These are phyloP conservation scores for Ceratobasidium sp. DNA, from an alignment of 1,284 basidiomycete genomes.

Conservation along the genomic window DNA sequence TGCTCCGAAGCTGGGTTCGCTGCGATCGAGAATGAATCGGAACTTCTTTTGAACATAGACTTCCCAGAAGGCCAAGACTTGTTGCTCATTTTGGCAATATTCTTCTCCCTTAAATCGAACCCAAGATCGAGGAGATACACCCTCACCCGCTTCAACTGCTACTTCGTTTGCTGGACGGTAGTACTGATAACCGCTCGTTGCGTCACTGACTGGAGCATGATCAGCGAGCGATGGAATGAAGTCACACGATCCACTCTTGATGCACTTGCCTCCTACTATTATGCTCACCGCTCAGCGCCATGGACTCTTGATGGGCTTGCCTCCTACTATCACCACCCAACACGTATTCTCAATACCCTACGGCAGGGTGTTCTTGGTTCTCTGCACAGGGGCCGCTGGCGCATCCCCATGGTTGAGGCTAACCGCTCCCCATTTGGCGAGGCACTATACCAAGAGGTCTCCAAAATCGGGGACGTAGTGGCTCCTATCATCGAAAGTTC, in stretches of 20 bases:
- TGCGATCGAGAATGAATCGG: background rate
- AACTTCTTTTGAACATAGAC: slow-evolving; percentile 1
- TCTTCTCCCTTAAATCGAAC: slow-evolving; percentile 10
- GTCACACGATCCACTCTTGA: background rate
- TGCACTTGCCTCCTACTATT: background rate
- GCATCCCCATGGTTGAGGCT: background rate
- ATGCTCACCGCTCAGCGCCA: background rate
- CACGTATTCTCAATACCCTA: too few relatives aligned
- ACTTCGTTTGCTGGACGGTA: slow-evolving; percentile 39
- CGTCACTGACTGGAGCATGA: background rate
- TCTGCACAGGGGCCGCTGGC: background rate
- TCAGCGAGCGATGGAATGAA: background rate
- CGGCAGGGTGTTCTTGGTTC: background rate
- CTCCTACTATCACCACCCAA: background rate
- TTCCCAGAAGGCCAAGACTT: slow-evolving; percentile 14
- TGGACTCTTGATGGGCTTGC: background rate
- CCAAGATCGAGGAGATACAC: background rate
- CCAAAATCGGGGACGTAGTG: too few relatives aligned
- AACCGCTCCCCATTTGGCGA: background rate
- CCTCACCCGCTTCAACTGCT: slow-evolving; percentile 30
- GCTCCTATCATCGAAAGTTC: too few relatives aligned
- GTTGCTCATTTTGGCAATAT: slow-evolving; percentile 13
- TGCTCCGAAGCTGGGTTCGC: background rate
- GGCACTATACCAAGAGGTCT: too few relatives aligned
- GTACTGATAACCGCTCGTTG: background rate